Base-by-base conservation (phyloP, 495 filamentous ascomycete species). In the Extremus antarcticus region DNA sequence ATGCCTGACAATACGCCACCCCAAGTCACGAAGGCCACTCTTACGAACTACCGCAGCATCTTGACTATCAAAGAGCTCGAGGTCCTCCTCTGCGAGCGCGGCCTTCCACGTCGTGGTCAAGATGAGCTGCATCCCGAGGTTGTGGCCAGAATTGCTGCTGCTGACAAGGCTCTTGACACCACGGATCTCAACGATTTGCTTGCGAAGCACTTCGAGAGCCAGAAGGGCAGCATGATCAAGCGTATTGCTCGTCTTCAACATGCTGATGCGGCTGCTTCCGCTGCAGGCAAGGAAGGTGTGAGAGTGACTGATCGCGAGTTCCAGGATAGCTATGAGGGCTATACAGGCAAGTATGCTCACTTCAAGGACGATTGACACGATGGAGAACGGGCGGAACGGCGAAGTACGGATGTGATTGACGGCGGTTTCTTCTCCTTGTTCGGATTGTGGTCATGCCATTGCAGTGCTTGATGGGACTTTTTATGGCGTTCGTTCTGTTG, bases 41-140 rank as follows among this genome's bases (percentile, higher is more conserved):
- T 62, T 1, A 19, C n/a, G n/a, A 56, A 58, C 29, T 51, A 58
- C 15, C 58, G 62, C 25, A 61, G 54, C 41, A 38, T 55, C 43
- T 38, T 64, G 41, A 43, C 54, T 13, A 20, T 0, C n/a, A 45
- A 32, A 4, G 62, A 64, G 47, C 55, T 61, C 17, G 52, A 38
- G 10, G 49, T 21, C 16, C 58, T 64, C 3, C 52, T 61, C 17
- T 16, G 13, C 17, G 46, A 55, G 49, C 62, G 62, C 47, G 29
- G 25, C 13, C 32, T 55, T 32, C 35, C 59, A 8, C 41, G 49
- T 15, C 49, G 43, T 19, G 29, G 15, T 19, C 9, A 39, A 4
- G 15, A 20, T 3, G 46, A 62, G 43, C 40, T 38, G 1, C 59
- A 55, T 51, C 51, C 52, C 49, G 35, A 55, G 25, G 25, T 57